phyloP scores from a whole-genome alignment of 345 rosid species.

The Aquilaria malaccensis region DNA sequence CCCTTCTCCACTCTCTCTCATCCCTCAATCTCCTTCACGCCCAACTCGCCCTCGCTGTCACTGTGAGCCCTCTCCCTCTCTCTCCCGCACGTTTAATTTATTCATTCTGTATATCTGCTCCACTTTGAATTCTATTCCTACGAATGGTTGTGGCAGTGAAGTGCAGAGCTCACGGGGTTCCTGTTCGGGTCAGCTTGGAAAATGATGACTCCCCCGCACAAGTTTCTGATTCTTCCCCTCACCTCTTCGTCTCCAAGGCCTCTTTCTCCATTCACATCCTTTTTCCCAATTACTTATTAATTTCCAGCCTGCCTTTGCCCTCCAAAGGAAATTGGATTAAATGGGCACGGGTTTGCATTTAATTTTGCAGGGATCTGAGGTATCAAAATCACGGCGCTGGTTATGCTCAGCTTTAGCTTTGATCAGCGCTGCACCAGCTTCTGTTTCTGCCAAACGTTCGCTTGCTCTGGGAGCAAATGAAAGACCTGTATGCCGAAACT shows the following conservation, averaged over 20 bases:
- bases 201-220: conserved; percentile 19
- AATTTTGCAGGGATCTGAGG: conserved; percentile 33
- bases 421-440: conserved; percentile 32
- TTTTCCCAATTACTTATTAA: neutral
- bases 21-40: conserved; percentile 5
- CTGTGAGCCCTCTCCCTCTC: conserved; percentile 28
- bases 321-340: neutral
- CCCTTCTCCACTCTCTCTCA: conserved; percentile 22
- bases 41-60: neutral
- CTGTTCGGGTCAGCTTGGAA: conserved; percentile 27
- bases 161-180: conserved; percentile 25
- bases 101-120: neutral
- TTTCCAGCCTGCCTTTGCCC: neutral
- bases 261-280: neutral
- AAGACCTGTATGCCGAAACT: conserved; percentile 71
- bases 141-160: conserved; percentile 7
- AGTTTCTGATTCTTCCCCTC: conserved; percentile 5
- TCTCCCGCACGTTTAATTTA: neutral
- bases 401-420: conserved; percentile 61
- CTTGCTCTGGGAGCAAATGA: conserved; percentile 47
- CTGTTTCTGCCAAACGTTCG: conserved; percentile 37
- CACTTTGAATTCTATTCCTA: neutral
- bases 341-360: neutral
- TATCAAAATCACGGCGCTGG: conserved; percentile 45
- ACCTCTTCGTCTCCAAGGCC: conserved; percentile 23